These are phyloP conservation scores for Sphaerosporella brunnea DNA, from an alignment of 495 filamentous ascomycete genomes.

Conservation along the genomic window DNA sequence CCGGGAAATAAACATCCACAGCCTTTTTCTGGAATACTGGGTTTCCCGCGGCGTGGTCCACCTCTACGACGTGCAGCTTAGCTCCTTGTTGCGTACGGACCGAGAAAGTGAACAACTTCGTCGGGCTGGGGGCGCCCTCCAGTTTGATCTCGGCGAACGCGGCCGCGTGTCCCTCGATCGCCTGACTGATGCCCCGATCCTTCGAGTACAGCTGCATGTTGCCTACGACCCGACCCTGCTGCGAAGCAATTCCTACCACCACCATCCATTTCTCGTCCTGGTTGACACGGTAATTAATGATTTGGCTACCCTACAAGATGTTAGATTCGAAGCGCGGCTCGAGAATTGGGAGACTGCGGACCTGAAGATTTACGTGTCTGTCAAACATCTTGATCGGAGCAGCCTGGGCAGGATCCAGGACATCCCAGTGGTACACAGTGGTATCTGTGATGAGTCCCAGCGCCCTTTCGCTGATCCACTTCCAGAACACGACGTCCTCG, in stretches of 20 bases:
- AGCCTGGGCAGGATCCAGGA: constrained; percentile 59
- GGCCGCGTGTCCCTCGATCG: constrained; percentile 93
- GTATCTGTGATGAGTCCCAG: constrained; percentile 79
- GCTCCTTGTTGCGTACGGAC: constrained; percentile 73
- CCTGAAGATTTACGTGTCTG: constrained; percentile 68
- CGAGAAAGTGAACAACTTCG: constrained; percentile 91
- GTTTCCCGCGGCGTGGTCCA: constrained; percentile 80
- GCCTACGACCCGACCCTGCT: constrained; percentile 81
- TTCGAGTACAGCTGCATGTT: constrained; percentile 93
- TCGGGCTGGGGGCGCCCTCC: constrained; percentile 74
- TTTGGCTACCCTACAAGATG: constrained; percentile 61
- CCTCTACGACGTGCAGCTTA: constrained; percentile 95
- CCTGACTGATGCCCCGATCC: constrained; percentile 89
- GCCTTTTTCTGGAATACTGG: constrained; percentile 82
- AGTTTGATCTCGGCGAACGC: constrained; percentile 80
- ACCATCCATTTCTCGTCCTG: constrained; percentile 97
- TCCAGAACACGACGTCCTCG: constrained; percentile 97
- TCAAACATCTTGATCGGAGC: constrained; percentile 83
- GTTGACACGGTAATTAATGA: constrained; percentile 98
- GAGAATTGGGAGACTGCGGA: constrained; percentile 32
- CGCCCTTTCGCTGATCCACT: constrained; percentile 82
- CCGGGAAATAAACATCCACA: constrained; percentile 92
- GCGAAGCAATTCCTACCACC: constrained; percentile 83
- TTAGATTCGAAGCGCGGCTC: no score
- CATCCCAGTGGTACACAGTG: constrained; percentile 92